phyloP scores from a whole-genome alignment of 495 filamentous ascomycete species.

The Daldinia loculata region DNA sequence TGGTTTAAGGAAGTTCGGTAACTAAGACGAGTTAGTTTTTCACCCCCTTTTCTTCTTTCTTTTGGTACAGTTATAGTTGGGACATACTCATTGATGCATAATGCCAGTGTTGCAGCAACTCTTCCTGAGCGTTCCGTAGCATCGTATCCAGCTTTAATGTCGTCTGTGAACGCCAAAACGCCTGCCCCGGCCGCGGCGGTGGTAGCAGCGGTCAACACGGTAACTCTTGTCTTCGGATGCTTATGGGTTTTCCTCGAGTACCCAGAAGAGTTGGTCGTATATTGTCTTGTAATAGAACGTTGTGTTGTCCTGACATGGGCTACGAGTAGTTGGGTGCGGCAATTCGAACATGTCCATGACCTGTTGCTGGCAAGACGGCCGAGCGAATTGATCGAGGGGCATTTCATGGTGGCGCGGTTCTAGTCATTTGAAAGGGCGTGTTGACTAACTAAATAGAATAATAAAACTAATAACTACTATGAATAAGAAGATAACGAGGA shows the following conservation, averaged over 20 bases:
- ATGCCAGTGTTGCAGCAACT: conserved; percentile 75
- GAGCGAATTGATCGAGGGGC: conserved; percentile 42
- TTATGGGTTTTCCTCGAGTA: conserved; percentile 36
- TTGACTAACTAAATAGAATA: neutral
- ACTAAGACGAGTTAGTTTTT: conserved; percentile 53
- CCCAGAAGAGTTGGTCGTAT: conserved; percentile 39
- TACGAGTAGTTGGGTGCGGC: conserved; percentile 48
- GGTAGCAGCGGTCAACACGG: conserved; percentile 55
- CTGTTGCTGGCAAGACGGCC: conserved; percentile 43
- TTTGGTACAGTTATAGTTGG: neutral
- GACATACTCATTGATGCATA: conserved; percentile 91
- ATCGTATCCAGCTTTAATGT: conserved; percentile 74
- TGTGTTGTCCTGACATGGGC: conserved; percentile 39
- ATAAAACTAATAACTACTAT: conserved; percentile 13
- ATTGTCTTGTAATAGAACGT: conserved; percentile 42
- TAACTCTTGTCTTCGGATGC: conserved; percentile 22
- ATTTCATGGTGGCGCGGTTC: conserved; percentile 44
- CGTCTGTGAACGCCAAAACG: conserved; percentile 73
- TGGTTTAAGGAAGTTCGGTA: conserved; percentile 83
- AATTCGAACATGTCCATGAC: conserved; percentile 55
- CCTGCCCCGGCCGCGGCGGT: conserved; percentile 63
- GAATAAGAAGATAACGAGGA: conserved; percentile 27
- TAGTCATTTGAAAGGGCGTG: conserved; percentile 28
- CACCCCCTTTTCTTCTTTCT: neutral
- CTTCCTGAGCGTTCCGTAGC: conserved; percentile 80